These are phyloP conservation scores for Neurospora sp. DNA, from an alignment of 495 filamentous ascomycete species.

Conservation along the genomic window DNA sequence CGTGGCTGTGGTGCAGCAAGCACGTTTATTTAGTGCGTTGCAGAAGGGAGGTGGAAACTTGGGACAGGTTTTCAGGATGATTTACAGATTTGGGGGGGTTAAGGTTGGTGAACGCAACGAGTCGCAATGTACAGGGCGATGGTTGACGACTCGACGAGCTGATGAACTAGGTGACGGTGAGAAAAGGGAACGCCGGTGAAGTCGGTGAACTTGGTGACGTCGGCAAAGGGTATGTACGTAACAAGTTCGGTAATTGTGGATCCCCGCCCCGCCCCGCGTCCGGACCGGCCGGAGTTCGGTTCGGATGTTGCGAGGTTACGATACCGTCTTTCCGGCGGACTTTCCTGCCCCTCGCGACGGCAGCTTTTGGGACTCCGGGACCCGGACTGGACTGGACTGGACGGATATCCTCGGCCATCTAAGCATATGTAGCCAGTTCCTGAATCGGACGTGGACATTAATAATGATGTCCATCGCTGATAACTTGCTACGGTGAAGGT, in stretches of 20 bases:
- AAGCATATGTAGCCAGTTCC: neutral
- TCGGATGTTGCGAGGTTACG: neutral
- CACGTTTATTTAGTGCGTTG: neutral
- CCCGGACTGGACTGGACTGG: neutral
- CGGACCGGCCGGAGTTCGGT: neutral
- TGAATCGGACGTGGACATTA: neutral
- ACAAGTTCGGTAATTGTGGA: neutral
- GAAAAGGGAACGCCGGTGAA: neutral
- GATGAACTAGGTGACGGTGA: too few species aligned
- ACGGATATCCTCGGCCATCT: too few species aligned
- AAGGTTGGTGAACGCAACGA: neutral
- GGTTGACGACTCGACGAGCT: too few species aligned
- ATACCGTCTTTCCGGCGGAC: neutral
- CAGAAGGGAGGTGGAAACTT: too few species aligned
- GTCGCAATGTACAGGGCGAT: neutral
- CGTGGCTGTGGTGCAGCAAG: neutral
- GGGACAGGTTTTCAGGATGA: too few species aligned
- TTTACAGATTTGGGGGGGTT: too few species aligned
- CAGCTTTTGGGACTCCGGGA: neutral
- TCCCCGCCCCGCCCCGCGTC: neutral
- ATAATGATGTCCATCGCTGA: neutral
- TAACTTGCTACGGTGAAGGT: neutral
- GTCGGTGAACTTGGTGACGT: neutral
- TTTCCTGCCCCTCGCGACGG: neutral
- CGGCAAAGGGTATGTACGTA: neutral